A percentile compares a stretch with the other conserved stretches of the same genome.
Evolutionary conservation across 2,329 filamentous ascomycete species (phyloP).

Genomic region (Didymellaceae sp.): DNA sequence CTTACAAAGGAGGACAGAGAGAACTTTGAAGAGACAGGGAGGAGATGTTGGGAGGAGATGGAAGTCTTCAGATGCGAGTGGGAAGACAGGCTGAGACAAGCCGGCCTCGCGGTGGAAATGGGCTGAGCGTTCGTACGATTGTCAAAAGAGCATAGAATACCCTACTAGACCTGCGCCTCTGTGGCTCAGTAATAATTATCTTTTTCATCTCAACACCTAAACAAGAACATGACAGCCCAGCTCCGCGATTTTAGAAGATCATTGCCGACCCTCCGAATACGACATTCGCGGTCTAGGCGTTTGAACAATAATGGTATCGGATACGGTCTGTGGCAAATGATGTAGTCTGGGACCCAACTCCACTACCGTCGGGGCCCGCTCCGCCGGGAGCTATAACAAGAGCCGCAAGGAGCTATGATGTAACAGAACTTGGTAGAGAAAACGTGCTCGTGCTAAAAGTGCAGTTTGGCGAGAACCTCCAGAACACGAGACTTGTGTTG

Average conservation of each 20-base stretch:
- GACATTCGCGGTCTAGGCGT: background rate
- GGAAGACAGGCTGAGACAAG: constrained; percentile 55
- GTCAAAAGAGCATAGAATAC: background rate
- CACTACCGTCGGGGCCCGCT: constrained; percentile 4
- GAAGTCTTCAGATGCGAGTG: constrained; percentile 72
- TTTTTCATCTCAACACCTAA: background rate
- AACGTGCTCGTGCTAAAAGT: background rate
- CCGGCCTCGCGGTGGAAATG: constrained; percentile 48
- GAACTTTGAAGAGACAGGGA: constrained; percentile 68
- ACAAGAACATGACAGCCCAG: too few species aligned
- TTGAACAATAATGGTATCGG: background rate
- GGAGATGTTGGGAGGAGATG: constrained; percentile 71
- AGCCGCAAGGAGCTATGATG: constrained; percentile 7
- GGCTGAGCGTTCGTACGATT: constrained; percentile 11
- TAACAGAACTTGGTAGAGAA: background rate
- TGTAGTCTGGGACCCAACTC: constrained; percentile 3
- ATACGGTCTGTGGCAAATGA: background rate
- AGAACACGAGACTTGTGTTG: background rate
- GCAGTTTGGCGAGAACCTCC: background rate
- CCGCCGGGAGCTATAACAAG: background rate
- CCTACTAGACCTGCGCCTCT: background rate
- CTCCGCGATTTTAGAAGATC: too few species aligned
- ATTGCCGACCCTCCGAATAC: too few species aligned
- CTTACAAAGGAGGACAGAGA: constrained; percentile 66
- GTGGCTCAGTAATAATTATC: background rate